These are phyloP conservation scores for Suhomyces pyralidae DNA, from an alignment of 805 yeast species.

Conservation along the genomic window DNA sequence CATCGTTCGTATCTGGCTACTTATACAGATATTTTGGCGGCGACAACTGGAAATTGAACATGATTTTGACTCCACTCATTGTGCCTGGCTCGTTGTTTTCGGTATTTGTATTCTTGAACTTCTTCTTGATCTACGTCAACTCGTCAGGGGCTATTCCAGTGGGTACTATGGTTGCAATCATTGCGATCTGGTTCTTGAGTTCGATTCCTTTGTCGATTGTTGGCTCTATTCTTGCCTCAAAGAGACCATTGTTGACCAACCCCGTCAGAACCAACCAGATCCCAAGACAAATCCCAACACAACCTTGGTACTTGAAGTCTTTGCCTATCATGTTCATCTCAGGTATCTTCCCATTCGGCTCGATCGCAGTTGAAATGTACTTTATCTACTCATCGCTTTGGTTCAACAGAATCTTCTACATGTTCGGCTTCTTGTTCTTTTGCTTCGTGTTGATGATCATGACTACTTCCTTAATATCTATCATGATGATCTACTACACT, in stretches of 20 bases:
- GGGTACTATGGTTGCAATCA: slow-evolving; percentile 81
- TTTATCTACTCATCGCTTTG: slow-evolving; percentile 88
- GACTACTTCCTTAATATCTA: slow-evolving; percentile 77
- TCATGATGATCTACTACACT: slow-evolving; percentile 77
- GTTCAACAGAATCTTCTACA: slow-evolving; percentile 91
- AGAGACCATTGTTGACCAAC: slow-evolving; percentile 50
- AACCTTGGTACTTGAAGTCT: slow-evolving; percentile 77
- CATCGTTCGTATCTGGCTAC: slow-evolving; percentile 84
- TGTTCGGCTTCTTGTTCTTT: slow-evolving; percentile 95
- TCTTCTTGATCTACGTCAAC: slow-evolving; percentile 70
- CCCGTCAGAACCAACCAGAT: slow-evolving; percentile 95
- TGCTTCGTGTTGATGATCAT: slow-evolving; percentile 79
- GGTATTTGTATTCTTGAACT: slow-evolving; percentile 67
- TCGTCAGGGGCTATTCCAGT: slow-evolving; percentile 95
- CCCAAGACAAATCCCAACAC: slow-evolving; percentile 92
- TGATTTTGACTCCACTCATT: slow-evolving; percentile 75
- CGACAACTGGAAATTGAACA: slow-evolving; percentile 82
- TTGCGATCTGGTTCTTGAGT: slow-evolving; percentile 79
- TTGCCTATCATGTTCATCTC: slow-evolving; percentile 67
- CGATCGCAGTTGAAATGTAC: slow-evolving; percentile 92
- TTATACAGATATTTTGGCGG: slow-evolving; percentile 90
- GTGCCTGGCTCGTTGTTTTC: slow-evolving; percentile 79
- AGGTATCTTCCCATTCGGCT: slow-evolving; percentile 92
- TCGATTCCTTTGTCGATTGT: slow-evolving; percentile 80
- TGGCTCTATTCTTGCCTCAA: slow-evolving; percentile 81